Base-by-base conservation (phyloP, 805 yeast genomes). In the Hanseniaspora lindneri region DNA sequence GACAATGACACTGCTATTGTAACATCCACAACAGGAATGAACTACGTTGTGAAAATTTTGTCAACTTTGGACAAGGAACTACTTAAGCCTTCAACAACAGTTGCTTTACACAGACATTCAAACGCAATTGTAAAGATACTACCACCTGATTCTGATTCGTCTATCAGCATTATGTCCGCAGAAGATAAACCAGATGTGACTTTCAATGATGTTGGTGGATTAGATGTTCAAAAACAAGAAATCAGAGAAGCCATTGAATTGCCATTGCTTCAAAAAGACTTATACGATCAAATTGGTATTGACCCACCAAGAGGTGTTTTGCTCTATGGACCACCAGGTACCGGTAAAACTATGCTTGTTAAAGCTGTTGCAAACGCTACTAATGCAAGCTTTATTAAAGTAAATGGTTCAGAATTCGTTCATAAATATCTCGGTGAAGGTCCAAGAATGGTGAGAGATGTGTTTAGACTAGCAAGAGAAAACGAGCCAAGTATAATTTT, bases 371-470 rank as follows among this genome's bases (percentile, higher is more conserved):
- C 99, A 11, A 89, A 92, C 67, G 79, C 89, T 50, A 82, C 97
- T 3, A 84, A 95, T 1, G 98, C 98, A 2, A 75, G 96, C 4
- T 92, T 92, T 60, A 92, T 92, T 57, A 83, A 97, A 64, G 95
- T 92, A 27, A 92, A 86, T 58, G 98, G 98, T 53, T 89, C 97
- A 1, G 99, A 92, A 65, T 92, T 92, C 60, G 98, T 92, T 49
- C 98, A 92, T 64, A 92, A 92, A 67, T 92, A 92, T 66, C 74
- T 92, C 49, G 99, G 99, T 64, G 99, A 92, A 71, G 98, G 99
- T 60, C 97, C 99, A 52, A 77, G 99, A 70, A 92, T 92, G 97
- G 98, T 92, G 30, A 80, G 99, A 66, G 98, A 92, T 65, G 97
- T 92, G 30, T 92, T 92, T 70, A 74, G 97, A 62, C 75, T 92